phyloP scores from a whole-genome alignment of 1,284 basidiomycete genomes.

The Boletellus deceptivus region DNA sequence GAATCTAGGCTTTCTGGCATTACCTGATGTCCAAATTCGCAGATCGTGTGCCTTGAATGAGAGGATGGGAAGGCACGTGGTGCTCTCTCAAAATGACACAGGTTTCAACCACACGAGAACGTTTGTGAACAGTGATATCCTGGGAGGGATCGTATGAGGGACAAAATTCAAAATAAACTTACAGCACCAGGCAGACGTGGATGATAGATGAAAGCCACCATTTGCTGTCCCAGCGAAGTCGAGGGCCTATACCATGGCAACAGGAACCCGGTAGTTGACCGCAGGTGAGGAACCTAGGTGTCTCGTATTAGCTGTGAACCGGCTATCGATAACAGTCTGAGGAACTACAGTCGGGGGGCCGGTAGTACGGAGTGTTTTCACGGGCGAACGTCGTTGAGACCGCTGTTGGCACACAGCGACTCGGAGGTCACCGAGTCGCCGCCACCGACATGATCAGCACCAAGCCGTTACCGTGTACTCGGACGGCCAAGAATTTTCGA shows the following conservation, averaged over 20 bases:
- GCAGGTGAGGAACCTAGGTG: slow-evolving; percentile 13
- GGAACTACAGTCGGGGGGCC: not conserved
- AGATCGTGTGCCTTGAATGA: slow-evolving; percentile 1
- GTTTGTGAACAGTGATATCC: not conserved
- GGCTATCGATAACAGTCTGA: not conserved
- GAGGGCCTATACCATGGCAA: not conserved
- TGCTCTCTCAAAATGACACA: not conserved
- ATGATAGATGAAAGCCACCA: not conserved
- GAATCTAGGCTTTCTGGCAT: not conserved
- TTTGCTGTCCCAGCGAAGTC: slow-evolving; percentile 5
- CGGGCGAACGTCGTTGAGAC: too few relatives aligned
- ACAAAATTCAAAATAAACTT: slow-evolving; percentile 16
- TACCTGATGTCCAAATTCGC: not conserved
- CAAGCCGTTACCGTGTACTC: too few relatives aligned
- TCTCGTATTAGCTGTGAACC: slow-evolving; percentile 13
- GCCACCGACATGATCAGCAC: too few relatives aligned
- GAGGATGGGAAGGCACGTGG: not conserved
- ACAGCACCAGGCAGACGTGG: not conserved
- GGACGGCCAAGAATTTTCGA: too few relatives aligned
- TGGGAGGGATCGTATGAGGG: slow-evolving; percentile 6
- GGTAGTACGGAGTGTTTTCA: too few relatives aligned
- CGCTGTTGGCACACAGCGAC: too few relatives aligned
- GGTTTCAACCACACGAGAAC: slow-evolving; percentile 3
- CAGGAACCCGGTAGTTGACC: not conserved
- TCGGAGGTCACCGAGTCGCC: too few relatives aligned